Conservation (phyloP, 805 yeast genomes). For the Brettanomyces sp. region DNA sequence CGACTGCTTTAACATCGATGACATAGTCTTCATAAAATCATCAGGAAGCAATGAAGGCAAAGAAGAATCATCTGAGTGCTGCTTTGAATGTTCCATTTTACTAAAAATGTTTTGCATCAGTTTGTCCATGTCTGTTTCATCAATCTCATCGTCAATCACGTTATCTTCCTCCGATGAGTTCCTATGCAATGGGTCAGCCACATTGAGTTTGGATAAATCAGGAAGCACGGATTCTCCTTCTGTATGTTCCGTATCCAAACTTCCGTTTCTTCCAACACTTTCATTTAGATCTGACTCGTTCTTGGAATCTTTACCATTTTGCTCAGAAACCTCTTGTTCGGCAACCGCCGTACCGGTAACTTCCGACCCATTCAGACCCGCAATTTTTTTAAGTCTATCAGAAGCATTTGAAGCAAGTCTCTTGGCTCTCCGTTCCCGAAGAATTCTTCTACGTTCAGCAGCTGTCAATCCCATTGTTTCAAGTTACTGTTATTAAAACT, state of each 20-base stretch:
- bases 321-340: slow-evolving; percentile 15
- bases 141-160: slow-evolving; percentile 4
- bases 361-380: slow-evolving; percentile 30
- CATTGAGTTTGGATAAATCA: slow-evolving; percentile 1
- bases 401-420: slow-evolving; percentile 49
- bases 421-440: slow-evolving; percentile 59
- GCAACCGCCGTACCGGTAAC: slow-evolving; percentile 12
- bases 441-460: slow-evolving; percentile 47
- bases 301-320: not conserved
- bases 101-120: slow-evolving; percentile 5
- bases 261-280: not conserved
- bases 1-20: slow-evolving; percentile 13
- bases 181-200: slow-evolving; percentile 4
- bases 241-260: not conserved
- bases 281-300: not conserved
- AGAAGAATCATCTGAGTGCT: not conserved
- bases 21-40: slow-evolving; percentile 23
- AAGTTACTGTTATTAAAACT: too few relatives aligned
- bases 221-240: not conserved
- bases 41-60: slow-evolving; percentile 12
- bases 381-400: slow-evolving; percentile 41
- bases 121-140: slow-evolving; percentile 8
- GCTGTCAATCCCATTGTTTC: slow-evolving; percentile 25
- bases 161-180: slow-evolving; percentile 6
- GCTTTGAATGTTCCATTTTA: slow-evolving; percentile 2